phyloP scores from a whole-genome alignment of 1,284 basidiomycete species.

The Microbotryum scabiosae region DNA sequence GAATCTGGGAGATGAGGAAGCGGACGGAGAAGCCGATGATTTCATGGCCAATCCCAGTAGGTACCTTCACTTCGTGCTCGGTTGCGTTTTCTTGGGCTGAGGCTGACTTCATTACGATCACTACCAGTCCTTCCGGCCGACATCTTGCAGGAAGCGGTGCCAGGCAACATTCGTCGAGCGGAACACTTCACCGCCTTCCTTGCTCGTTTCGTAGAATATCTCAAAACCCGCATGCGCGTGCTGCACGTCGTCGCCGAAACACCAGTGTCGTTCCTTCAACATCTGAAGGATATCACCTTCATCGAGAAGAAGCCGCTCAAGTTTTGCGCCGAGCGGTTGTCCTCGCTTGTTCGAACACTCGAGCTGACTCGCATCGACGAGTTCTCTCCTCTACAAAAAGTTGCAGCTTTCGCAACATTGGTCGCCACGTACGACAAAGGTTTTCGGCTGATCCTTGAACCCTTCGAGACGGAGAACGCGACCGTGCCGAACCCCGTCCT shows the following conservation, averaged over 20 bases:
- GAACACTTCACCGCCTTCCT: slow-evolving; percentile 99
- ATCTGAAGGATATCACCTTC: slow-evolving; percentile 97
- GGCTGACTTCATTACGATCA: slow-evolving; percentile 11
- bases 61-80: slow-evolving; percentile 19
- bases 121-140: slow-evolving; percentile 79
- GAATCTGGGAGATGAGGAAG: slow-evolving; percentile 40
- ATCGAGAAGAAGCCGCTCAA: slow-evolving; percentile 92
- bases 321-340: slow-evolving; percentile 95
- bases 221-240: slow-evolving; percentile 99
- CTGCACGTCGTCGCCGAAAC: slow-evolving; percentile 99
- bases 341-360: slow-evolving; percentile 86
- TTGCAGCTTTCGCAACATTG: slow-evolving; percentile 90
- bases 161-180: slow-evolving; percentile 96
- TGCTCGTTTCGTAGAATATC: slow-evolving; percentile 95
- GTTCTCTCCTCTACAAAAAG: slow-evolving; percentile 83
- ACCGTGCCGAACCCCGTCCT: slow-evolving; percentile 99
- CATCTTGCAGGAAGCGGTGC: slow-evolving; percentile 87
- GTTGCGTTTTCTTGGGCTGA: slow-evolving; percentile 3
- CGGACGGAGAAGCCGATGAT: slow-evolving; percentile 61
- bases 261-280: slow-evolving; percentile 93
- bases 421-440: slow-evolving; percentile 99
- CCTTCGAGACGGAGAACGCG: slow-evolving; percentile 96
- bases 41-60: slow-evolving; percentile 84
- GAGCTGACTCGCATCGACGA: slow-evolving; percentile 89
- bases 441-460: slow-evolving; percentile 93